Evolutionary conservation across 768 basidiomycete genomes (phyloP), one percentile per base, ranked within the genome.

Genomic region (Naganishia kalamii): DNA sequence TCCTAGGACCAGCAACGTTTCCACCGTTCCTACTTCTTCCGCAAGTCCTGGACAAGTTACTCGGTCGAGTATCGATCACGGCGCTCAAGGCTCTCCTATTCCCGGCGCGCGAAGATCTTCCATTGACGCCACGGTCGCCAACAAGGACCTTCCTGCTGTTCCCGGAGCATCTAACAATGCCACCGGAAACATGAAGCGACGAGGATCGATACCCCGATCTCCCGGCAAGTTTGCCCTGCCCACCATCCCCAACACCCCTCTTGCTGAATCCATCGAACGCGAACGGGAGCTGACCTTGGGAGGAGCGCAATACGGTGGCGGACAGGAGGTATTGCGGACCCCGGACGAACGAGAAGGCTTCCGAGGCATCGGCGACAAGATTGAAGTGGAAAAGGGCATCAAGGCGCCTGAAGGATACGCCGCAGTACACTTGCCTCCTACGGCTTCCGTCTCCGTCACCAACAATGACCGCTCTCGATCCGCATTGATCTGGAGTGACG

Each of bases 161-260:
- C 63, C 63, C 21, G 48, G 62, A 7, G 23, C 62, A 8, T 30
- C 43, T 43, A 25, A 46, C 43, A 29, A n/a, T 12, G 32, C 3
- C 43, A 29, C 47, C n/a, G 17, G 40, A 35, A 44, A 43, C 21
- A 21, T 57, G 21, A 57, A 64, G 30, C 48, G 40, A 52, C 35
- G 49, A n/a, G 51, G 33, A 17, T 63, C 62, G 47, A 63, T 66
- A 35, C 65, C 65, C 25, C 46, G 65, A 21, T 61, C 59, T 51
- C 65, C 60, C 12, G 50, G 43, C 33, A 59, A 60, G 59, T 66
- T 61, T 52, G 49, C 59, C 21, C 50, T 66, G n/a, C 65, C 65
- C 10, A 51, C 60, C 25, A 60, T 66, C 19, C 59, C 59, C 12
- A 46, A 59, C 44, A 61, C 59, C 17, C 59, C 63, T 15, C 27